phyloP scores from a whole-genome alignment of 1,139 yeast genomes.

The Kurtzmaniella quercitrusa region DNA sequence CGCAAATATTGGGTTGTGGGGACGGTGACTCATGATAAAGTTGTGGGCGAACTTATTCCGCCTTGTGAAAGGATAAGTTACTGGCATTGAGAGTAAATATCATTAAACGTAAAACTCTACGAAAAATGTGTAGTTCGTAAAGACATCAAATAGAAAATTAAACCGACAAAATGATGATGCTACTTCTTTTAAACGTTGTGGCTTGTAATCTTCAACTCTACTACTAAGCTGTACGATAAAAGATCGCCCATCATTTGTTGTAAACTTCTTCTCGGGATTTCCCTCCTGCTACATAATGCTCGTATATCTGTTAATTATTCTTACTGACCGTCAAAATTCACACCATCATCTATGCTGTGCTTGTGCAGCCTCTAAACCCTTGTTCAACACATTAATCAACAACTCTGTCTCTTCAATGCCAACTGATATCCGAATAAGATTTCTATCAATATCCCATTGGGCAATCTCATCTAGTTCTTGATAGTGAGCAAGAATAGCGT shows the following conservation, averaged over 20 bases:
- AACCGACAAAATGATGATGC: too few relatives aligned
- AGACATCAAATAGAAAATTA: too few relatives aligned
- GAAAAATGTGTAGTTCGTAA: too few relatives aligned
- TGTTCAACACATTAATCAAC: slow-evolving; percentile 51
- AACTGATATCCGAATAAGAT: slow-evolving; percentile 77
- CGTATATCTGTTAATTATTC: too few relatives aligned
- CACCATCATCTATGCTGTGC: slow-evolving; percentile 7
- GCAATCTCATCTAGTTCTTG: slow-evolving; percentile 77
- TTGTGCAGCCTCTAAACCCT: slow-evolving; percentile 57
- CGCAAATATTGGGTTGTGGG: slow-evolving; percentile 65
- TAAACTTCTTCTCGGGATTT: too few relatives aligned
- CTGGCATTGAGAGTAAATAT: too few relatives aligned
- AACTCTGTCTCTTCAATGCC: slow-evolving; percentile 67
- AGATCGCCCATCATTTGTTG: too few relatives aligned
- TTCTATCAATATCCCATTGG: slow-evolving; percentile 79
- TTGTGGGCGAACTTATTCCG: slow-evolving; percentile 32
- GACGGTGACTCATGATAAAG: slow-evolving; percentile 37
- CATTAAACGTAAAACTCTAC: too few relatives aligned
- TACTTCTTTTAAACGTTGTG: too few relatives aligned
- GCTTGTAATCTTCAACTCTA: too few relatives aligned
- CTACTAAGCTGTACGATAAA: too few relatives aligned
- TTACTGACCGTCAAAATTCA: background rate
- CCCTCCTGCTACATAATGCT: too few relatives aligned
- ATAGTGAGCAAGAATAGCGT: slow-evolving; percentile 85
- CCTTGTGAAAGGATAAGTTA: slow-evolving; percentile 34